phyloP scores from a whole-genome alignment of 495 filamentous ascomycete species.

The Parathielavia appendiculata region DNA sequence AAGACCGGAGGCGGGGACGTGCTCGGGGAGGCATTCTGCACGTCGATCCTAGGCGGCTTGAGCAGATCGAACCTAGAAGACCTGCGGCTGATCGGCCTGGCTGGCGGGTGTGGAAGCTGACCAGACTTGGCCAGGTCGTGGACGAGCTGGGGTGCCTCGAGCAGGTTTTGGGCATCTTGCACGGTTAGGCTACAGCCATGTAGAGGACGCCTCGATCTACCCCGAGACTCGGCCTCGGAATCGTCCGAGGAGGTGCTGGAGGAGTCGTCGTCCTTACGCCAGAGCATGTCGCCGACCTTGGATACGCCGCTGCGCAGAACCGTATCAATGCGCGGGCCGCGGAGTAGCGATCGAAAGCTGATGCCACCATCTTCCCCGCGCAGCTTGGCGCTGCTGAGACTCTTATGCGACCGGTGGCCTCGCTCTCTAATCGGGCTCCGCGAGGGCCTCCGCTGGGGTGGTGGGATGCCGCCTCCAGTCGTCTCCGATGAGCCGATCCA shows the following conservation, averaged over 20 bases:
- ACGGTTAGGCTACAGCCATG: constrained; percentile 20
- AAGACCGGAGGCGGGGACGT: constrained; percentile 32
- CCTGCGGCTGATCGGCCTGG: constrained; percentile 33
- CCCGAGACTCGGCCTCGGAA: constrained; percentile 38
- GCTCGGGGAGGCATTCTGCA: constrained; percentile 47
- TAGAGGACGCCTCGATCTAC: constrained; percentile 29
- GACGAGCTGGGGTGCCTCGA: constrained; percentile 40
- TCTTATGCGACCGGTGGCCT: constrained; percentile 38
- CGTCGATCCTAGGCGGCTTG: constrained; percentile 58
- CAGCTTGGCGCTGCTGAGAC: constrained; percentile 35
- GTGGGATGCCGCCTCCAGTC: constrained; percentile 24
- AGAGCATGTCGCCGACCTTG: constrained; percentile 46
- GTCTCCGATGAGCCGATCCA: constrained; percentile 23
- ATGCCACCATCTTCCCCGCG: constrained; percentile 37
- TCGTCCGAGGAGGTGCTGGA: constrained; percentile 38
- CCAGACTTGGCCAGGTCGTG: constrained; percentile 20
- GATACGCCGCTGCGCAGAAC: constrained; percentile 46
- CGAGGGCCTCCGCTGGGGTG: constrained; percentile 32
- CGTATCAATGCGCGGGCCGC: constrained; percentile 44
- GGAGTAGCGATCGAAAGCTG: constrained; percentile 41
- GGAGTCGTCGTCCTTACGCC: constrained; percentile 38
- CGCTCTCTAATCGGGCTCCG: constrained; percentile 37
- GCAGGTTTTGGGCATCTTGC: constrained; percentile 32
- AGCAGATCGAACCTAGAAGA: constrained; percentile 51
- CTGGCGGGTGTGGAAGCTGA: constrained; percentile 21